A percentile compares a stretch with the other conserved stretches of the same genome.
These are phyloP conservation scores for Bipolaris zeicola DNA, from an alignment of 2,329 filamentous ascomycete species.

Conservation along the genomic window DNA sequence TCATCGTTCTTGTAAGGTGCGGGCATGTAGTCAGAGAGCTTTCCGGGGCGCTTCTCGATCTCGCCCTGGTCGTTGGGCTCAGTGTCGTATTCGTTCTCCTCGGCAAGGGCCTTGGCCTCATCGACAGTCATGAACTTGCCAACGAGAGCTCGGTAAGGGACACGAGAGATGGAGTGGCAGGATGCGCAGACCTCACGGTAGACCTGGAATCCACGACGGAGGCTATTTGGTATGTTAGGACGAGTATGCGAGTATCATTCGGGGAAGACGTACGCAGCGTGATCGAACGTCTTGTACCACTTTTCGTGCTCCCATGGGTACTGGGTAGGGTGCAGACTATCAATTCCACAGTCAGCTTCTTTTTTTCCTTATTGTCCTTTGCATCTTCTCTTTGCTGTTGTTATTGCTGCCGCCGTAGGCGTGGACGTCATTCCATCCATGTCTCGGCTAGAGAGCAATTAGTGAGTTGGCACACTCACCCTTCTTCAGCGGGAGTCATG, in stretches of 20 bases:
- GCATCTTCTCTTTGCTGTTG: too few species aligned
- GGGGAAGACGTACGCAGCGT: constrained; percentile 77
- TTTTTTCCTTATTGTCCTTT: constrained; percentile 15
- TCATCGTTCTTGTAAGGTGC: constrained; percentile 98
- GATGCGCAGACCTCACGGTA: constrained; percentile 98
- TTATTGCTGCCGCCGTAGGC: background rate
- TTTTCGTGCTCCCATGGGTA: constrained; percentile 97
- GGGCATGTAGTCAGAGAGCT: constrained; percentile 97
- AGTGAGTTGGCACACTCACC: constrained; percentile 68
- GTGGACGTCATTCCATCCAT: background rate
- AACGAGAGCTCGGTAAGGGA: constrained; percentile 91
- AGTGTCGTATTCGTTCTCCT: constrained; percentile 97
- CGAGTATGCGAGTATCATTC: background rate
- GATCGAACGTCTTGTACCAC: constrained; percentile 94
- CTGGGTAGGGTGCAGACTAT: constrained; percentile 84
- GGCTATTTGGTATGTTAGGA: constrained; percentile 58
- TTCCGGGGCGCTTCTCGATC: constrained; percentile 97
- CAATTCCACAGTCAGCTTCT: constrained; percentile 34
- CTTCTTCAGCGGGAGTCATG: constrained; percentile 94
- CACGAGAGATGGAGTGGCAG: constrained; percentile 94
- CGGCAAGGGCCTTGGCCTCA: constrained; percentile 95
- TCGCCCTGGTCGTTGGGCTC: constrained; percentile 98
- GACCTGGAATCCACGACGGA: constrained; percentile 98
- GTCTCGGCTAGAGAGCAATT: constrained; percentile 8
- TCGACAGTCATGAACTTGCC: constrained; percentile 93